Percentiles rank a stretch among this genome's conserved stretches.
These are phyloP conservation scores for Carex parvula DNA, from an alignment of 176 grass and related monocot species.

Conservation along the genomic window DNA sequence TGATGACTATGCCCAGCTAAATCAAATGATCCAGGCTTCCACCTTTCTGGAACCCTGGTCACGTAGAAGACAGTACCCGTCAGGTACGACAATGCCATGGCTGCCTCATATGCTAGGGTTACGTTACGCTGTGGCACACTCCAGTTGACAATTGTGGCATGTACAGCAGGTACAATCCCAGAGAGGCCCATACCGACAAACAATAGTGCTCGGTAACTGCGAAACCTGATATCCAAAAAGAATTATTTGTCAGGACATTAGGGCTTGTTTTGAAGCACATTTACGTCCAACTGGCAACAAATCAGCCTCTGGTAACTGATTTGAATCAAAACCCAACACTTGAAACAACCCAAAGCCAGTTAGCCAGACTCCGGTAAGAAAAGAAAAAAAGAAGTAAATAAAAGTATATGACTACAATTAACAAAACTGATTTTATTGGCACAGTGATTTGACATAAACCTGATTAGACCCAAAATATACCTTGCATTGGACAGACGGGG, in stretches of 20 bases:
- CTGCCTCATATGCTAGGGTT: constrained; percentile 68
- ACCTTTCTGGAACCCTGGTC: constrained; percentile 69
- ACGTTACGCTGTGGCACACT: constrained; percentile 54
- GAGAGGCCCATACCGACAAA: constrained; percentile 93
- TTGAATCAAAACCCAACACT: background rate
- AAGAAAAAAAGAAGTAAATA: background rate
- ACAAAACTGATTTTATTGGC: background rate
- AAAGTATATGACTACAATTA: background rate
- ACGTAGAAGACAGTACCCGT: constrained; percentile 63
- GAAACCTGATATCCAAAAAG: constrained; percentile 32
- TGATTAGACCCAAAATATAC: constrained; percentile 2
- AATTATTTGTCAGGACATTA: background rate
- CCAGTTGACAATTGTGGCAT: constrained; percentile 73
- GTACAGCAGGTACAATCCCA: constrained; percentile 64
- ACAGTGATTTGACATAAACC: background rate
- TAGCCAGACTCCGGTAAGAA: background rate
- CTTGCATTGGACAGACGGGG: constrained; percentile 38
- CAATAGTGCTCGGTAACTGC: constrained; percentile 57
- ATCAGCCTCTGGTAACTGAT: background rate
- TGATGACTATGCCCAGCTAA: constrained; percentile 82
- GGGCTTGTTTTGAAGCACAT: background rate
- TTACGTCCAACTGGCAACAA: background rate
- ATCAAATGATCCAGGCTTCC: constrained; percentile 72
- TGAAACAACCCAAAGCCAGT: background rate
- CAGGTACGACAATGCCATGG: constrained; percentile 67